Conservation (phyloP, 2,329 filamentous ascomycete species). For the Cyanodermella asteris region DNA sequence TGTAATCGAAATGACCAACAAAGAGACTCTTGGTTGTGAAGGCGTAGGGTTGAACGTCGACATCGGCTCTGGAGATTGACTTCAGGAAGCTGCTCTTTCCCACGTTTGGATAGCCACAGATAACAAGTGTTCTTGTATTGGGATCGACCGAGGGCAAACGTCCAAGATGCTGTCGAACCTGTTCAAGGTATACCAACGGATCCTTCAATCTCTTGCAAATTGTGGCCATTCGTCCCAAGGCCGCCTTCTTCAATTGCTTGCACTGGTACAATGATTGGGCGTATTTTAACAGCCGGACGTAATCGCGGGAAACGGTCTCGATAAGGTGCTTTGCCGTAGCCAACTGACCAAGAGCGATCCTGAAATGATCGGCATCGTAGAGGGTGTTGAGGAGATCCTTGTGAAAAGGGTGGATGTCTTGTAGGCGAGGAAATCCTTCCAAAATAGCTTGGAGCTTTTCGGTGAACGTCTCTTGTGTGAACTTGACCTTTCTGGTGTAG, state of each 20-base stretch:
- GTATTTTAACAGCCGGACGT: slow-evolving; percentile 90
- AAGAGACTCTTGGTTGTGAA: slow-evolving; percentile 97
- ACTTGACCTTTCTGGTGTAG: slow-evolving; percentile 97
- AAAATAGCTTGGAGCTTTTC: slow-evolving; percentile 85
- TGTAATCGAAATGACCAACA: slow-evolving; percentile 95
- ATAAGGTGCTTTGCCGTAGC: slow-evolving; percentile 92
- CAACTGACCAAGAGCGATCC: slow-evolving; percentile 85
- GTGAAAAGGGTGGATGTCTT: slow-evolving; percentile 90
- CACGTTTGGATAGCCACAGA: slow-evolving; percentile 94
- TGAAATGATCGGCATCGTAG: slow-evolving; percentile 95
- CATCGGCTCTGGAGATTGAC: slow-evolving; percentile 81
- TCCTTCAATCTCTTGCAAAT: slow-evolving; percentile 90
- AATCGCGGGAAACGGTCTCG: slow-evolving; percentile 88
- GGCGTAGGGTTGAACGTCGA: slow-evolving; percentile 91
- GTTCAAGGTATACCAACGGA: slow-evolving; percentile 82
- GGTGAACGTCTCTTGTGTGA: slow-evolving; percentile 85
- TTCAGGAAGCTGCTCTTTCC: slow-evolving; percentile 92
- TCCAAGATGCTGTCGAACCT: slow-evolving; percentile 88
- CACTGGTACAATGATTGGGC: slow-evolving; percentile 94
- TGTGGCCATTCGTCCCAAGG: slow-evolving; percentile 92
- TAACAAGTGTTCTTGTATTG: slow-evolving; percentile 84
- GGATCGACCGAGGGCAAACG: slow-evolving; percentile 97
- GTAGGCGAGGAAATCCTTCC: slow-evolving; percentile 75
- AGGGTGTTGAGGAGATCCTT: slow-evolving; percentile 87
- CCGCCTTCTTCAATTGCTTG: slow-evolving; percentile 95